Conservation (phyloP, 768 basidiomycete species). For the Mycena epipterygia region DNA sequence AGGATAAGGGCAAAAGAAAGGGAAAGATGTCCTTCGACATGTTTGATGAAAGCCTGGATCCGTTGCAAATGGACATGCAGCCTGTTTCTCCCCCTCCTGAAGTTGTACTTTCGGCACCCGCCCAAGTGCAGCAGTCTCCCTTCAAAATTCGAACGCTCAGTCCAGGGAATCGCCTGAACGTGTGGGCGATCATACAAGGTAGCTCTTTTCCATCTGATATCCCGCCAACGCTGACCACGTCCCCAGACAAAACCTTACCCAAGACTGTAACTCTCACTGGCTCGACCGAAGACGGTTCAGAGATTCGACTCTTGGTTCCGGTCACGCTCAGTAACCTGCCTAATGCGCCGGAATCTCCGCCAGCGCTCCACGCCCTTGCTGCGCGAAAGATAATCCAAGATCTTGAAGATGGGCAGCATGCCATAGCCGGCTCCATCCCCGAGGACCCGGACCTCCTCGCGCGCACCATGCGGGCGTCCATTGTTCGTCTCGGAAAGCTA, state of each 20-base stretch:
- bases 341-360: conserved; percentile 21
- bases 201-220: neutral
- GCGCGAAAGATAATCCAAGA: conserved; percentile 36
- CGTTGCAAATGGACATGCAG: neutral
- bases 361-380: conserved; percentile 31
- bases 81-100: conserved; percentile 16
- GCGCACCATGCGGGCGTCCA: conserved; percentile 23
- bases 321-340: conserved; percentile 34
- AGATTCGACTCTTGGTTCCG: conserved; percentile 27
- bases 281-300: conserved; percentile 12
- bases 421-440: neutral
- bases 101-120: conserved; percentile 18
- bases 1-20: conserved; percentile 1
- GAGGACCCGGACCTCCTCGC: conserved; percentile 19
- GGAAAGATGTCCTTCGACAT: conserved; percentile 11
- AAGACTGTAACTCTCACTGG: conserved; percentile 27
- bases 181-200: conserved; percentile 37
- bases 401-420: conserved; percentile 34
- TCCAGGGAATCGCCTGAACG: conserved; percentile 28
- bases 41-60: conserved; percentile 22
- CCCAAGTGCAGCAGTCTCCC: conserved; percentile 33
- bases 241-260: conserved; percentile 26
- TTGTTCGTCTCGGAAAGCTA: conserved; percentile 34
- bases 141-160: conserved; percentile 25
- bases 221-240: neutral